Conservation (phyloP, 2,329 filamentous ascomycete genomes). For the Stylonectria norvegica region DNA sequence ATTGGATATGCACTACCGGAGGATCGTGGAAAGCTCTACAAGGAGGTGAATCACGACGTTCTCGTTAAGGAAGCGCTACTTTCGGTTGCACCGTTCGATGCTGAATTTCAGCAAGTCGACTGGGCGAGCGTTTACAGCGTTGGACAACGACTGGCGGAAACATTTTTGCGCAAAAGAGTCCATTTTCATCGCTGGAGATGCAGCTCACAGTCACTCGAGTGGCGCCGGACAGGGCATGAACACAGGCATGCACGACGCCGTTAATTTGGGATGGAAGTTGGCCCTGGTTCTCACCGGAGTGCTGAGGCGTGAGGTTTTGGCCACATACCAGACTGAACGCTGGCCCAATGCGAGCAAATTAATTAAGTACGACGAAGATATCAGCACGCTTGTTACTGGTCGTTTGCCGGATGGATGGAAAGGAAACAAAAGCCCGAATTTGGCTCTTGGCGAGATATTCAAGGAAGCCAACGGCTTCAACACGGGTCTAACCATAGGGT, state of each 20-base stretch:
- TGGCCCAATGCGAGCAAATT: background rate
- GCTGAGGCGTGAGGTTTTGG: conserved; percentile 29
- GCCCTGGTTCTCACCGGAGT: conserved; percentile 26
- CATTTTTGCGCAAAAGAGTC: background rate
- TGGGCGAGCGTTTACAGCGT: background rate
- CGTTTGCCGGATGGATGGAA: background rate
- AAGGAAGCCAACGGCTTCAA: background rate
- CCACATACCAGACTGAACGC: conserved; percentile 30
- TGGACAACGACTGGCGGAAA: background rate
- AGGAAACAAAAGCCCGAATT: background rate
- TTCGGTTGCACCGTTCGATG: background rate
- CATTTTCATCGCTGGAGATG: conserved; percentile 36
- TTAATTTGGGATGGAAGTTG: conserved; percentile 50
- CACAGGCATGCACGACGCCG: conserved; percentile 47
- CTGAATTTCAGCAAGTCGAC: background rate
- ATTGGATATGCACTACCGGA: background rate
- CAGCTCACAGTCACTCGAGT: conserved; percentile 46
- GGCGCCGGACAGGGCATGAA: conserved; percentile 51
- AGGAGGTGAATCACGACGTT: background rate
- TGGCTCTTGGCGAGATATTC: background rate
- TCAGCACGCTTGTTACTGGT: background rate
- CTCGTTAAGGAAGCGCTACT: background rate
- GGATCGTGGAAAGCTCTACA: background rate
- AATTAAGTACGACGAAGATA: background rate
- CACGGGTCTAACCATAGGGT: background rate